Conservation (phyloP, 352 stramenopile species). For the Phytophthora europaea region DNA sequence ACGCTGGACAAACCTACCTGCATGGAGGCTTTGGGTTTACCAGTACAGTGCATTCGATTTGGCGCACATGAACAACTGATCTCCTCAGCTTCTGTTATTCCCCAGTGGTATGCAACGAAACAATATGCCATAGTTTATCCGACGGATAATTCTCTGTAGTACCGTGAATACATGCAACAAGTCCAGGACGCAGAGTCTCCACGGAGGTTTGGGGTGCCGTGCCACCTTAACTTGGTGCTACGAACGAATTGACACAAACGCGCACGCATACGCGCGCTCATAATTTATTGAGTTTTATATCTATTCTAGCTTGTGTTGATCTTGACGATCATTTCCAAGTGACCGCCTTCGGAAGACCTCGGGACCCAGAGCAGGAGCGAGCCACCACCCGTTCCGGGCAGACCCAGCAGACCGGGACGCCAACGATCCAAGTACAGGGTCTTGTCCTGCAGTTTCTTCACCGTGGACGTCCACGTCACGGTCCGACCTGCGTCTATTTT, state of each 20-base stretch:
- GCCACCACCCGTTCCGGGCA: slow-evolving; percentile 52
- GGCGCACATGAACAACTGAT: too few species aligned
- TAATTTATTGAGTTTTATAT: slow-evolving; percentile 41
- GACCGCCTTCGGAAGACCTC: slow-evolving; percentile 43
- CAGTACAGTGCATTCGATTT: too few species aligned
- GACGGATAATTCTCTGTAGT: background rate
- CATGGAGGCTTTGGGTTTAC: background rate
- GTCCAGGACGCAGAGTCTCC: too few species aligned
- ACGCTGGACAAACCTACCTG: background rate
- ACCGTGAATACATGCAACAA: too few species aligned
- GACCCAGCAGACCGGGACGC: slow-evolving; percentile 55
- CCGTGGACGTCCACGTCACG: slow-evolving; percentile 50
- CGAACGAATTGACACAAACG: background rate
- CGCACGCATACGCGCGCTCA: slow-evolving; percentile 15
- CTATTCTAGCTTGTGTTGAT: slow-evolving; percentile 59
- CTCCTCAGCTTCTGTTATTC: too few species aligned
- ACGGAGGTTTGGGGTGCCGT: too few species aligned
- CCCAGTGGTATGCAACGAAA: too few species aligned
- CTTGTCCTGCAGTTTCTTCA: slow-evolving; percentile 54
- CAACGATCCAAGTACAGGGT: slow-evolving; percentile 77
- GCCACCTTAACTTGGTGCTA: background rate
- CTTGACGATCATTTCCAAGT: slow-evolving; percentile 54
- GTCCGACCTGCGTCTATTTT: slow-evolving; percentile 45
- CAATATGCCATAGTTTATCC: too few species aligned
- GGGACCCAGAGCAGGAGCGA: slow-evolving; percentile 68